phyloP scores from a whole-genome alignment of 2,329 filamentous ascomycete genomes.

The Colletotrichum somersetense region DNA sequence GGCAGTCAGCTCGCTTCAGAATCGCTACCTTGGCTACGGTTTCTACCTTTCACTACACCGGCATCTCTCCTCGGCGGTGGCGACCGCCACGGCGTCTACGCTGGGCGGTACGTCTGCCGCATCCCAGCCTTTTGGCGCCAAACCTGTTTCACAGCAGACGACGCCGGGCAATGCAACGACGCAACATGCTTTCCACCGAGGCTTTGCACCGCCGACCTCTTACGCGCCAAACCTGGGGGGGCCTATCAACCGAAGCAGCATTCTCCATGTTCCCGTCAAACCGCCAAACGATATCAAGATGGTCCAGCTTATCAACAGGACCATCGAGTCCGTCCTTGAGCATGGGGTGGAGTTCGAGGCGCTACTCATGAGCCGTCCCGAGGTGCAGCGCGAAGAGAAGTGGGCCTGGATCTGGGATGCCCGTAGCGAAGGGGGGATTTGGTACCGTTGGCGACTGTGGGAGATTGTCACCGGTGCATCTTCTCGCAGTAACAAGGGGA shows the following conservation, averaged over 20 bases:
- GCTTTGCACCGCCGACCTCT: slow-evolving; percentile 82
- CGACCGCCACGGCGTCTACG: slow-evolving; percentile 56
- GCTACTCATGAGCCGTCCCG: slow-evolving; percentile 85
- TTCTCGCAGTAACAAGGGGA: slow-evolving; percentile 59
- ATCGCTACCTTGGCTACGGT: slow-evolving; percentile 86
- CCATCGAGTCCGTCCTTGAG: slow-evolving; percentile 82
- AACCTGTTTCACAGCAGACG: slow-evolving; percentile 64
- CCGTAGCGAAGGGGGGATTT: slow-evolving; percentile 81
- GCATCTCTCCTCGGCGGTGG: slow-evolving; percentile 82
- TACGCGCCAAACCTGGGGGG: slow-evolving; percentile 64
- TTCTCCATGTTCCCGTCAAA: slow-evolving; percentile 78
- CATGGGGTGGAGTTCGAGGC: slow-evolving; percentile 92
- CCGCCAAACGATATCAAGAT: slow-evolving; percentile 83
- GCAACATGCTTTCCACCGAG: slow-evolving; percentile 64
- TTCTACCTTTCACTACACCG: slow-evolving; percentile 85
- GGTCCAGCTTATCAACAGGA: slow-evolving; percentile 87
- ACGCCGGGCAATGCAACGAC: slow-evolving; percentile 53
- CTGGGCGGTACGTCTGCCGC: slow-evolving; percentile 60
- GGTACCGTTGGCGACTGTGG: slow-evolving; percentile 95
- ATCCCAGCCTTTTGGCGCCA: slow-evolving; percentile 83
- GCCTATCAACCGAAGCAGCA: slow-evolving; percentile 56
- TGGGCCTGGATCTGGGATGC: slow-evolving; percentile 97
- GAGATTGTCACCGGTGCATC: slow-evolving; percentile 79
- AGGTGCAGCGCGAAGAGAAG: slow-evolving; percentile 87
- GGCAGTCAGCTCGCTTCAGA: slow-evolving; percentile 82